A percentile compares a stretch with the other conserved stretches of the same genome.
These are phyloP conservation scores for Ceratobasidium sp. DNA, from an alignment of 1,284 basidiomycete species.

Conservation along the genomic window DNA sequence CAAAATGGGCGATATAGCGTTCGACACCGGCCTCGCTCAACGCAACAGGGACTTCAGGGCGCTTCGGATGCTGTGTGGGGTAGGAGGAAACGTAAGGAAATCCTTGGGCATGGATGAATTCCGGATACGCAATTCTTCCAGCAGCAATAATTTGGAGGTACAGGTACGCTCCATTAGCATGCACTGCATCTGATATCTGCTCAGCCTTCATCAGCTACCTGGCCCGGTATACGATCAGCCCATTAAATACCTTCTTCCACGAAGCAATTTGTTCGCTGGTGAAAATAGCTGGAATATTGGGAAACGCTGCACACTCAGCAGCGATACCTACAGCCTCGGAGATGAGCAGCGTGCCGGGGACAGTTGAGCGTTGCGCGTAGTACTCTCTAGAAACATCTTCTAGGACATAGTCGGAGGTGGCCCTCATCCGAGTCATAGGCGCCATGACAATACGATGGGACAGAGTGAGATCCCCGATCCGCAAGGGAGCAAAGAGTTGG, in stretches of 20 bases:
- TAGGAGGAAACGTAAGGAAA: conserved; percentile 50
- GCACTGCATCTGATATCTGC: conserved; percentile 53
- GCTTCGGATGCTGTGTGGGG: conserved; percentile 47
- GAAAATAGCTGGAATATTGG: conserved; percentile 49
- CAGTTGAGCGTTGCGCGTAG: conserved; percentile 49
- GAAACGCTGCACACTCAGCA: conserved; percentile 35
- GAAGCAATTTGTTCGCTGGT: conserved; percentile 48
- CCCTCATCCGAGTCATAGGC: conserved; percentile 59
- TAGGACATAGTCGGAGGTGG: conserved; percentile 50
- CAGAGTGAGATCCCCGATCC: conserved; percentile 57
- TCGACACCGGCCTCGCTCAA: conserved; percentile 49
- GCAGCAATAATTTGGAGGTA: conserved; percentile 49
- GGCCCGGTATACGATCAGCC: not conserved
- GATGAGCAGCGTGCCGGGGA: conserved; percentile 50
- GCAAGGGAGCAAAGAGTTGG: conserved; percentile 60
- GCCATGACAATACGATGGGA: conserved; percentile 61
- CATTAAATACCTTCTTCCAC: conserved; percentile 48
- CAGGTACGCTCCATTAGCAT: conserved; percentile 54
- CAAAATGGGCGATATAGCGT: conserved; percentile 54
- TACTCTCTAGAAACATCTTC: conserved; percentile 49
- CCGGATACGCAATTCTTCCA: conserved; percentile 51
- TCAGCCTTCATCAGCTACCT: not conserved
- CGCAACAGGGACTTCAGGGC: conserved; percentile 41
- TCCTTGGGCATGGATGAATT: conserved; percentile 45
- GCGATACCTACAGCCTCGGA: conserved; percentile 51